A percentile compares a stretch with the other conserved stretches of the same genome.
Conservation (phyloP, 1,284 basidiomycete species). For the Rhodofomes roseus region DNA sequence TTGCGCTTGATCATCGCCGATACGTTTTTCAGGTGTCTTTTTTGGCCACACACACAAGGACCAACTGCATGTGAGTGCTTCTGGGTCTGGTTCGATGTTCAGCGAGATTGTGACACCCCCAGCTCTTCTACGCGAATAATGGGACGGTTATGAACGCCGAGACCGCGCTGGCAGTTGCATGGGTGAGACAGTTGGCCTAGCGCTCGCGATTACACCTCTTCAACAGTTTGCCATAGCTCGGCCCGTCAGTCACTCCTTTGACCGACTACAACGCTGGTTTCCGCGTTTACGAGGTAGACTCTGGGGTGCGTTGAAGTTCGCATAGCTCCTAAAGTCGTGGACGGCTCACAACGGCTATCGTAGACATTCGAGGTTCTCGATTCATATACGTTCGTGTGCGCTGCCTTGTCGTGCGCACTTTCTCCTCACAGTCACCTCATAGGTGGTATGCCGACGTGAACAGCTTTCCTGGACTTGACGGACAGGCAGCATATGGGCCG, state of each 20-base stretch:
- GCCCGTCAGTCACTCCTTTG: slow-evolving; percentile 69
- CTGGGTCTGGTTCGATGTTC: too few species aligned
- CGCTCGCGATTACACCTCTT: neutral
- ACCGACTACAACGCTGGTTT: slow-evolving; percentile 78
- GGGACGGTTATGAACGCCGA: slow-evolving; percentile 54
- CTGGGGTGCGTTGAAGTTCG: slow-evolving; percentile 42
- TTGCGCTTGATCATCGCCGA: neutral
- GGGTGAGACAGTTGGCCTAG: slow-evolving; percentile 33
- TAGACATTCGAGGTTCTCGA: slow-evolving; percentile 74
- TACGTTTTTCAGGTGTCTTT: slow-evolving; percentile 17
- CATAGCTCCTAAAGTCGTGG: neutral
- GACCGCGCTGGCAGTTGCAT: slow-evolving; percentile 55
- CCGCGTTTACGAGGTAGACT: slow-evolving; percentile 77
- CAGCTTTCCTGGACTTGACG: slow-evolving; percentile 53
- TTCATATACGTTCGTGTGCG: slow-evolving; percentile 57
- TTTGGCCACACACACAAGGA: slow-evolving; percentile 84
- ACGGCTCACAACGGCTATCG: neutral
- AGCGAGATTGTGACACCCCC: neutral
- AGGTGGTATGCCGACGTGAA: slow-evolving; percentile 66
- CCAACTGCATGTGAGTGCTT: neutral
- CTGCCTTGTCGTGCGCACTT: slow-evolving; percentile 21
- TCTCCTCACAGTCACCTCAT: neutral
- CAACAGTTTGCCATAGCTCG: slow-evolving; percentile 37
- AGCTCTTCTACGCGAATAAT: slow-evolving; percentile 77
- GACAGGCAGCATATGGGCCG: slow-evolving; percentile 53